phyloP scores from a whole-genome alignment of 2,329 filamentous ascomycete genomes.

The Colletotrichum sojae region DNA sequence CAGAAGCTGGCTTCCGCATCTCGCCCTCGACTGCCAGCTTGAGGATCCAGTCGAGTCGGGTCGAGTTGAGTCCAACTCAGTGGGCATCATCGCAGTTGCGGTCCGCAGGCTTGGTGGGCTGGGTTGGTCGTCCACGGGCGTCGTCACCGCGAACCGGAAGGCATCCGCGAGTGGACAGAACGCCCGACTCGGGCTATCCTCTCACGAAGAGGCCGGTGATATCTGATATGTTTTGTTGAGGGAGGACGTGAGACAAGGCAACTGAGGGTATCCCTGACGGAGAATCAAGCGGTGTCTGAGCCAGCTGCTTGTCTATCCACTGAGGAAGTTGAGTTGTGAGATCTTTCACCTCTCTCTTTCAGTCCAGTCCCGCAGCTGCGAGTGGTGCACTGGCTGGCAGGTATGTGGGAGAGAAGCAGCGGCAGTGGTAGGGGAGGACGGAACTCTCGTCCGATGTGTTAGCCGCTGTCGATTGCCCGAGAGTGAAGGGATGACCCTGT shows the following conservation, averaged over 20 bases:
- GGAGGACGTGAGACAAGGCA: conserved; percentile 21
- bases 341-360: conserved; percentile 6
- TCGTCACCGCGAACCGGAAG: background rate
- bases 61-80: no score
- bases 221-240: conserved; percentile 32
- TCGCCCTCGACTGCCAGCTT: background rate
- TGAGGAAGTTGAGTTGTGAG: conserved; percentile 33
- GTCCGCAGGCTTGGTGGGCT: background rate
- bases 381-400: conserved; percentile 4
- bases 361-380: background rate
- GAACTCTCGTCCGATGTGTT: conserved; percentile 30
- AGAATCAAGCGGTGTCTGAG: conserved; percentile 26
- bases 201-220: conserved; percentile 19
- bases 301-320: conserved; percentile 8
- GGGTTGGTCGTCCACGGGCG: no score
- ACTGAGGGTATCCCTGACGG: conserved; percentile 30
- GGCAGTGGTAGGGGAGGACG: conserved; percentile 4
- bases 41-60: background rate
- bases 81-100: background rate
- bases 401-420: conserved; percentile 10
- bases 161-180: background rate
- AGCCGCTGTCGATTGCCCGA: conserved; percentile 36
- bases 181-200: conserved; percentile 2
- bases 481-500: conserved; percentile 35
- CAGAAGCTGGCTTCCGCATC: background rate